Percentiles rank a stretch among this genome's conserved stretches.
These are phyloP conservation scores for Chaetomium sp. DNA, from an alignment of 2,329 filamentous ascomycete species.

Conservation along the genomic window DNA sequence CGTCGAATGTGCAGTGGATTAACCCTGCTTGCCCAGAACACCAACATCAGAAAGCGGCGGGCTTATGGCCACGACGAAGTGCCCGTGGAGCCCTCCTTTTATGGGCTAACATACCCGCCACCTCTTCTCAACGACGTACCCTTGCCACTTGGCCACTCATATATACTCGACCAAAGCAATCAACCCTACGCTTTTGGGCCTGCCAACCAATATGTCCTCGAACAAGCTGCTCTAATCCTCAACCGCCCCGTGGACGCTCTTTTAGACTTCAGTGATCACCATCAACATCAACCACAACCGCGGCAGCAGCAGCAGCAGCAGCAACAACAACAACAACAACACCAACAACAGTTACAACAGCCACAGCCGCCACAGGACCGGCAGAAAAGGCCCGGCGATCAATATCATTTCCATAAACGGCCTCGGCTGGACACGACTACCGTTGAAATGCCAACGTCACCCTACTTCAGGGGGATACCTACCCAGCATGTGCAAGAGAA, in stretches of 20 bases:
- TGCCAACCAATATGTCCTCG: conserved; percentile 25
- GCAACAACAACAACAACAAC: neutral
- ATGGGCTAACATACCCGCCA: conserved; percentile 25
- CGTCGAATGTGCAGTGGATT: conserved; percentile 34
- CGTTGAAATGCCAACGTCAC: conserved; percentile 27
- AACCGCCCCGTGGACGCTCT: conserved; percentile 27
- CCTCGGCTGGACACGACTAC: conserved; percentile 24
- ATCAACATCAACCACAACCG: neutral
- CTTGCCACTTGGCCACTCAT: conserved; percentile 23
- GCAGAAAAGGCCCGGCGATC: neutral
- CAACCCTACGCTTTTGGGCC: conserved; percentile 13
- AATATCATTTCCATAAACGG: conserved; percentile 24
- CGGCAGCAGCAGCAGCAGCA: neutral
- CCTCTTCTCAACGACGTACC: conserved; percentile 23
- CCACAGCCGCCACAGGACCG: neutral
- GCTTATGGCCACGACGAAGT: conserved; percentile 35
- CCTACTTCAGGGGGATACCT: conserved; percentile 17
- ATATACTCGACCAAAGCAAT: conserved; percentile 24
- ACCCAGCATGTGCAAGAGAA: conserved; percentile 31
- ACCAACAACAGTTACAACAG: neutral
- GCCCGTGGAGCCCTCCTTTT: conserved; percentile 31
- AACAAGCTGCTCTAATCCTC: conserved; percentile 31
- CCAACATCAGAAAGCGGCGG: conserved; percentile 39
- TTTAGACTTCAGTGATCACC: conserved; percentile 23
- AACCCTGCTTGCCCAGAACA: conserved; percentile 33